Conservation (phyloP, 2,329 filamentous ascomycete species). For the Talaromyces sp. region DNA sequence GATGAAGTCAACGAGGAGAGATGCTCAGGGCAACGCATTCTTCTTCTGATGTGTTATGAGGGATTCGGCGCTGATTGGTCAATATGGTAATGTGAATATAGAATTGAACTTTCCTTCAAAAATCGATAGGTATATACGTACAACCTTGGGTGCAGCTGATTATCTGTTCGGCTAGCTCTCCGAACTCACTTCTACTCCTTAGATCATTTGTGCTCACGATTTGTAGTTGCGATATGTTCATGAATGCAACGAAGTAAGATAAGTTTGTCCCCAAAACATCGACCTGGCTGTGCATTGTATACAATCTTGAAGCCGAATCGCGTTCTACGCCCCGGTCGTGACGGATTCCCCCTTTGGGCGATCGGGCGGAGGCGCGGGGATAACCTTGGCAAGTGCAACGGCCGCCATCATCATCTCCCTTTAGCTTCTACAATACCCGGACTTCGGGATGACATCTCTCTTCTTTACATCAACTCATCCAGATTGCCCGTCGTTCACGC, state of each 20-base stretch:
- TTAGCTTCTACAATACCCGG: neutral
- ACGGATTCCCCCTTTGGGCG: neutral
- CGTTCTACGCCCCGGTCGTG: neutral
- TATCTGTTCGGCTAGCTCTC: neutral
- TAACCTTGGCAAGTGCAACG: slow-evolving; percentile 4
- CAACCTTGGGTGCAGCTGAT: no score
- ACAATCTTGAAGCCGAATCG: neutral
- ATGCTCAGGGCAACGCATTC: slow-evolving; percentile 86
- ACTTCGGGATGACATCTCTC: neutral
- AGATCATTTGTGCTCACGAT: neutral
- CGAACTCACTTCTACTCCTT: neutral
- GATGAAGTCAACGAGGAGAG: slow-evolving; percentile 71
- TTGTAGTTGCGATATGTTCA: neutral
- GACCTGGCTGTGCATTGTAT: neutral
- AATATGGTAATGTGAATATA: neutral
- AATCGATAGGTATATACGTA: neutral
- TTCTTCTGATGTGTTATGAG: slow-evolving; percentile 58
- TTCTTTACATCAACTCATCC: neutral
- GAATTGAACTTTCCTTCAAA: no score
- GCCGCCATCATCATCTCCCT: neutral
- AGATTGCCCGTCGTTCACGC: neutral
- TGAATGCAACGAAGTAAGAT: neutral
- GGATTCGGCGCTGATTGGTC: neutral
- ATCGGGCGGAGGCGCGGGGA: slow-evolving; percentile 10
- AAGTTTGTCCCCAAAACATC: neutral